Conservation (phyloP, 192 early-diverging fungal species). For the Dissophora ornata region DNA sequence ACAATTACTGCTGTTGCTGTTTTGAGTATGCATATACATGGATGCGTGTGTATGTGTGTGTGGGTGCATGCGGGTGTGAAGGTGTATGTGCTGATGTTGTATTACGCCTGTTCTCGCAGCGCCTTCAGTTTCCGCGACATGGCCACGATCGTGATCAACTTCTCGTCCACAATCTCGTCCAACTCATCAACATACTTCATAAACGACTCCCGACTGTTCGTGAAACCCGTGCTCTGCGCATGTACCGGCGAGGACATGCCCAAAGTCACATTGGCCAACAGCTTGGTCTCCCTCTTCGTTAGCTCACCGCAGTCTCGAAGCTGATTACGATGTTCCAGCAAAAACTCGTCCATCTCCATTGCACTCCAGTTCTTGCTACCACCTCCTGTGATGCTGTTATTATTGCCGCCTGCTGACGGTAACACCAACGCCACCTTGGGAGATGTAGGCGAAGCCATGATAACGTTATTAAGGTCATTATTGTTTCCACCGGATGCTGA, state of each 20-base stretch:
- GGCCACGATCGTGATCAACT: conserved; percentile 62
- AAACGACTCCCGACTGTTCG: conserved; percentile 32
- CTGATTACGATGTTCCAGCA: conserved; percentile 72
- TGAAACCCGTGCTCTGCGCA: conserved; percentile 26
- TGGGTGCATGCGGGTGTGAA: no score
- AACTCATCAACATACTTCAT: conserved; percentile 62
- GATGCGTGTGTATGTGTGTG: no score
- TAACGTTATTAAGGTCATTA: background rate
- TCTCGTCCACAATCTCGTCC: conserved; percentile 67
- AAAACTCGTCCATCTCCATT: conserved; percentile 67
- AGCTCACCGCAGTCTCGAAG: conserved; percentile 70
- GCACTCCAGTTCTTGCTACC: background rate
- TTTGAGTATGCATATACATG: no score
- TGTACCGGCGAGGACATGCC: conserved; percentile 59
- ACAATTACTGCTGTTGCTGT: no score
- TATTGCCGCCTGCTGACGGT: background rate
- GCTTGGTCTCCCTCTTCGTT: conserved; percentile 75
- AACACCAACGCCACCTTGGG: background rate
- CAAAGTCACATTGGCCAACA: conserved; percentile 69
- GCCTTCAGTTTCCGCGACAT: conserved; percentile 50
- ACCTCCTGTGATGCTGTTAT: background rate
- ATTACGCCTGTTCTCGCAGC: conserved; percentile 17
- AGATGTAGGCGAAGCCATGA: conserved; percentile 28
- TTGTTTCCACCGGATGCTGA: background rate
- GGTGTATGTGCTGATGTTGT: background rate